Evolutionary conservation across 495 filamentous ascomycete genomes (phyloP).

Genomic region (Parmelia sp.): DNA sequence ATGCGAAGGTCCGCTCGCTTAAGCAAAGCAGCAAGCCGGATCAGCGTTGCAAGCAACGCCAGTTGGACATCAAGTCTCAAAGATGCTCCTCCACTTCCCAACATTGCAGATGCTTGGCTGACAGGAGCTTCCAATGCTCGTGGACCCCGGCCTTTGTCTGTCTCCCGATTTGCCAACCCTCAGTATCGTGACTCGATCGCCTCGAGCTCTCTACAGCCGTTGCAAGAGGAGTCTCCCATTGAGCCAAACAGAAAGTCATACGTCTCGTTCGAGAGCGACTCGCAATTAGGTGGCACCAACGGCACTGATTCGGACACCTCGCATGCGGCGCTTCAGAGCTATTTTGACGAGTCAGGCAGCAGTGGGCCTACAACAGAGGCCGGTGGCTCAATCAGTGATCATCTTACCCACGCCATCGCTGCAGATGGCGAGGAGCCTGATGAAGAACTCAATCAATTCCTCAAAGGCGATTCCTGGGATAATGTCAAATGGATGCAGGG

Average conservation of each 20-base stretch:
- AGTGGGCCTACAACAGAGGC: constrained; percentile 57
- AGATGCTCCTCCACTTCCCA: constrained; percentile 89
- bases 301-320: constrained; percentile 64
- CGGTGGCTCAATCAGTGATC: constrained; percentile 62
- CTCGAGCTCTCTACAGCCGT: constrained; percentile 76
- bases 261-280: constrained; percentile 85
- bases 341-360: constrained; percentile 76
- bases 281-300: constrained; percentile 49
- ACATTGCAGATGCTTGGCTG: constrained; percentile 89
- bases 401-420: constrained; percentile 52
- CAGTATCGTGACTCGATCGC: constrained; percentile 81
- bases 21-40: constrained; percentile 81
- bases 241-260: constrained; percentile 94
- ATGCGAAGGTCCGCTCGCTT: constrained; percentile 82
- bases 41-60: constrained; percentile 89
- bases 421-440: constrained; percentile 85
- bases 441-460: constrained; percentile 69
- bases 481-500: constrained; percentile 99
- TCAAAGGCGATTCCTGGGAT: constrained; percentile 88
- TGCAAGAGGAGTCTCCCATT: constrained; percentile 86
- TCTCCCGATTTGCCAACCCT: constrained; percentile 52
- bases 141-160: constrained; percentile 54
- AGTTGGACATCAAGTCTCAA: constrained; percentile 86
- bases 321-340: constrained; percentile 60
- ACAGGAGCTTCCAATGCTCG: constrained; percentile 41